Base-by-base conservation (phyloP, 1,139 yeast species). In the Ogataea hybrid region DNA sequence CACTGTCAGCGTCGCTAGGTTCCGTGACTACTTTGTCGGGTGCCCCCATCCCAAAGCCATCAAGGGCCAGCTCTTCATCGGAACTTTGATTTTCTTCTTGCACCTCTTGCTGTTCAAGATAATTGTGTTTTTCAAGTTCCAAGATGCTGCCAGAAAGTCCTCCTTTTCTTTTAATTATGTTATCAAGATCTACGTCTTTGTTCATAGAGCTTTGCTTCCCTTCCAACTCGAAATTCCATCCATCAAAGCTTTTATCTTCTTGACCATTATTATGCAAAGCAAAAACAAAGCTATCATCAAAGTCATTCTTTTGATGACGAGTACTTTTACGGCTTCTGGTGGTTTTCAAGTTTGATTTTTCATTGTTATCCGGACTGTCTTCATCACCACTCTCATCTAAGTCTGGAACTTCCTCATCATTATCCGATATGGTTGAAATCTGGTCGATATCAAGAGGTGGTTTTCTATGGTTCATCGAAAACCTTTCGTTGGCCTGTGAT, bases 181-280 rank as follows among this genome's bases (percentile, higher is more conserved):
- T 81, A 58, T 89, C 96, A 52, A 89, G 70, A 67, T 88, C 94
- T n/a, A 89, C 96, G 44, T 81, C 87, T 51, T 74, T 79, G 6
- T 48, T 54, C 25, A 43, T 56, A 17, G 62, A 64, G n/a, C 61
- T 70, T 9, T 59, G 64, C 12, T 21, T 35, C 22, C 74, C 76
- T 8, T 61, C 67, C 12, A 64, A 70, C 33, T 70, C 77, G 59
- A 87, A 86, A 52, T 87, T 89, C 96, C 96, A 89, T 3, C 95
- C 96, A 36, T 78, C 79, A 42, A 84, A 79, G 2, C 71, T 63
- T 22, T 76, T 79, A 29, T 70, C 75, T 9, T 69, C 57, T 2
- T 71, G 61, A 25, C 74, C 81, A 30, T 71, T 77, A 22, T 77
- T 81, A 16, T 83, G 94, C 20, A 79, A 66, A 12, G 76, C 74